Conservation (phyloP, 768 basidiomycete genomes). For the Termitomyces sp. region DNA sequence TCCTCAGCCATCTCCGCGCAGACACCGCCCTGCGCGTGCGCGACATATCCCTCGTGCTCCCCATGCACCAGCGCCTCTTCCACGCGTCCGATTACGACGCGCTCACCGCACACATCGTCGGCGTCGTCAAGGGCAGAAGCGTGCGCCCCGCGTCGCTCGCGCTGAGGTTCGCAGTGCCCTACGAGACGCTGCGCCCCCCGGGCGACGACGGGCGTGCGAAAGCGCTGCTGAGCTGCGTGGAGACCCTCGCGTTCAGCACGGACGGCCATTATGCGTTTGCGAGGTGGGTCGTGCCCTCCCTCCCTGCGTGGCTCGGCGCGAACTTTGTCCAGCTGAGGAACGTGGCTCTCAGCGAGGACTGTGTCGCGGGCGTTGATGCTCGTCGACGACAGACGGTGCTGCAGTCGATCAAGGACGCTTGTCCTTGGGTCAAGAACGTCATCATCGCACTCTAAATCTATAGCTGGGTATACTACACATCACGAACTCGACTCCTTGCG, state of each 20-base stretch:
- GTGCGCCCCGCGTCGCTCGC: conserved; percentile 3
- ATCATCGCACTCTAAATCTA: conserved; percentile 7
- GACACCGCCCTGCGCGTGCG: conserved; percentile 6
- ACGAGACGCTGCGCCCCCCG: not conserved
- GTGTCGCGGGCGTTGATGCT: conserved; percentile 5
- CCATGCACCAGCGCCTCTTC: conserved; percentile 17
- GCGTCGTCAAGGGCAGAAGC: not conserved
- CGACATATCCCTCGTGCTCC: conserved; percentile 13
- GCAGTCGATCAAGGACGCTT: conserved; percentile 8
- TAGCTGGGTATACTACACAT: conserved; percentile 9
- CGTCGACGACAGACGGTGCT: not conserved
- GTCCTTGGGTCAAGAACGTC: conserved; percentile 7
- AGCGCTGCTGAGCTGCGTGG: conserved; percentile 1
- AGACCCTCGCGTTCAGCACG: conserved; percentile 12
- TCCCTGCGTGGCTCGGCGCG: conserved; percentile 17
- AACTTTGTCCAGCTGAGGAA: conserved; percentile 14
- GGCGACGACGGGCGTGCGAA: not conserved
- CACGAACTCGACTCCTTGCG: conserved; percentile 6
- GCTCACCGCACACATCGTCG: conserved; percentile 10
- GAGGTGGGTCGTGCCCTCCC: conserved; percentile 15
- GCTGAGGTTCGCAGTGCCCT: conserved; percentile 16
- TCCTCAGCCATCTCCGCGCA: conserved; percentile 13
- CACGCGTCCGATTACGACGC: conserved; percentile 12
- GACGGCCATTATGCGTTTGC: conserved; percentile 18
- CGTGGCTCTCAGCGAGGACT: conserved; percentile 14